Evolutionary conservation across 1,284 basidiomycete genomes (phyloP).

Genomic region (Pseudozyma tsukubaensis): DNA sequence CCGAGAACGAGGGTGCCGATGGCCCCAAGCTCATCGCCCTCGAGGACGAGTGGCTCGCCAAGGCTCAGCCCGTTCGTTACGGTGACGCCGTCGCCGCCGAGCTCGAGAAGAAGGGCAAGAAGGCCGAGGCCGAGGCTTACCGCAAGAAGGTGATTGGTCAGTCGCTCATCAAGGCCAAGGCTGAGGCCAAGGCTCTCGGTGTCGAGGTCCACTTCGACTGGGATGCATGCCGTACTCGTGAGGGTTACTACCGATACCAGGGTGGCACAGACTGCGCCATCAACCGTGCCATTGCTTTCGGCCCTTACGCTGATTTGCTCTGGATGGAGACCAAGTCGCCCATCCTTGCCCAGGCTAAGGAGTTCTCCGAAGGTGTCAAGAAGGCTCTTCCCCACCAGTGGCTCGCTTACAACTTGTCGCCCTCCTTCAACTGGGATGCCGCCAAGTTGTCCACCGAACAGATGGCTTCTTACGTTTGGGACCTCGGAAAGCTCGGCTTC

Average conservation of each 20-base stretch:
- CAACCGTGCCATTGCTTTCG: constrained; percentile 90
- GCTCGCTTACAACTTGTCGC: constrained; percentile 69
- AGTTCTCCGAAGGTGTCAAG: constrained; percentile 78
- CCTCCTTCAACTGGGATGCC: constrained; percentile 71
- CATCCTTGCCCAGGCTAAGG: constrained; percentile 90
- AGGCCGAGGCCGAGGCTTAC: constrained; percentile 73
- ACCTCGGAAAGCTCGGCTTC: constrained; percentile 91
- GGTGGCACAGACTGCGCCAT: constrained; percentile 95
- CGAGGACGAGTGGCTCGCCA: constrained; percentile 85
- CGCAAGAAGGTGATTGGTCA: constrained; percentile 75
- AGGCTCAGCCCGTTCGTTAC: constrained; percentile 84
- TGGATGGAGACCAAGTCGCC: constrained; percentile 90
- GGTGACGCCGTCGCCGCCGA: constrained; percentile 80
- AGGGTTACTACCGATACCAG: constrained; percentile 96
- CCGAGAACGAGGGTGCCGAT: constrained; percentile 81
- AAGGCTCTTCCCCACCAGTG: constrained; percentile 63
- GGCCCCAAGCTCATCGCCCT: constrained; percentile 84
- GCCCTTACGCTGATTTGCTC: constrained; percentile 86
- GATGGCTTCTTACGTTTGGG: constrained; percentile 92
- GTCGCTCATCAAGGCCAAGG: constrained; percentile 79
- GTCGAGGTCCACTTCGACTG: constrained; percentile 86
- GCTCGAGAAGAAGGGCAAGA: constrained; percentile 76
- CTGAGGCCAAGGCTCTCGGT: constrained; percentile 82
- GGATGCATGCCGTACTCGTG: constrained; percentile 91
- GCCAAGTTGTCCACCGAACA: constrained; percentile 81